phyloP scores from a whole-genome alignment of 441 rosid genomes.

The Adansonia grandidieri region DNA sequence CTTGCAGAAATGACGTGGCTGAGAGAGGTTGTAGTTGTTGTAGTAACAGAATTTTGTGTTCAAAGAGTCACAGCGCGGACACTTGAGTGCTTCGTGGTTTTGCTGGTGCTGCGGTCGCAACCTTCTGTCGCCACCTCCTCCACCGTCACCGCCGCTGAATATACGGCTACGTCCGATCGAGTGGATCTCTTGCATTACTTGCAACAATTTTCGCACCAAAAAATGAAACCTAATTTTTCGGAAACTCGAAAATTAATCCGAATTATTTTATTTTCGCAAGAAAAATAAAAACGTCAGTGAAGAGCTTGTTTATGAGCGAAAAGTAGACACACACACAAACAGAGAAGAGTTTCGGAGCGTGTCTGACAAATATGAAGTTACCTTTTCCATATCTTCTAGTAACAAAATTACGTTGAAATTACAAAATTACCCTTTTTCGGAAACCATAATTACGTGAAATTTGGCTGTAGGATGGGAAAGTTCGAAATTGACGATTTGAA shows the following conservation, averaged over 20 bases:
- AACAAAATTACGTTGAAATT: background rate
- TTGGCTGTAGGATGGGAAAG: background rate
- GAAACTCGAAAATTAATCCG: conserved; percentile 14
- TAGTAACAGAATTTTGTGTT: conserved; percentile 92
- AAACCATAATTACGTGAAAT: background rate
- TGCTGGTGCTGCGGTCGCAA: conserved; percentile 65
- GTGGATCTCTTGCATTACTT: conserved; percentile 59
- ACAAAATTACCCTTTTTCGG: conserved; percentile 26
- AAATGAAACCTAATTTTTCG: background rate
- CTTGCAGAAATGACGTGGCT: conserved; percentile 93
- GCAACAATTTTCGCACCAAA: conserved; percentile 7
- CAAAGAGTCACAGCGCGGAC: conserved; percentile 82
- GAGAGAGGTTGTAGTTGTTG: conserved; percentile 91
- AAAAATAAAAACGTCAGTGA: background rate
- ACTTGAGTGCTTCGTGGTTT: conserved; percentile 71
- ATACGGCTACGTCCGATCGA: conserved; percentile 46
- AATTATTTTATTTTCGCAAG: background rate
- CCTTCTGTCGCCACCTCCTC: conserved; percentile 57
- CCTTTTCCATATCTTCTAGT: conserved; percentile 34
- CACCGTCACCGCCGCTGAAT: conserved; percentile 36
- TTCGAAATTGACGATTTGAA: background rate
- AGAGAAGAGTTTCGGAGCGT: conserved; percentile 5
- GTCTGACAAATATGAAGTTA: conserved; percentile 44
- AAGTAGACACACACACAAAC: background rate
- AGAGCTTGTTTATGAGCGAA: background rate